A percentile compares a stretch with the other conserved stretches of the same genome.
These are phyloP conservation scores for Phialophora verrucosa DNA, from an alignment of 2,329 filamentous ascomycete genomes.

Conservation along the genomic window DNA sequence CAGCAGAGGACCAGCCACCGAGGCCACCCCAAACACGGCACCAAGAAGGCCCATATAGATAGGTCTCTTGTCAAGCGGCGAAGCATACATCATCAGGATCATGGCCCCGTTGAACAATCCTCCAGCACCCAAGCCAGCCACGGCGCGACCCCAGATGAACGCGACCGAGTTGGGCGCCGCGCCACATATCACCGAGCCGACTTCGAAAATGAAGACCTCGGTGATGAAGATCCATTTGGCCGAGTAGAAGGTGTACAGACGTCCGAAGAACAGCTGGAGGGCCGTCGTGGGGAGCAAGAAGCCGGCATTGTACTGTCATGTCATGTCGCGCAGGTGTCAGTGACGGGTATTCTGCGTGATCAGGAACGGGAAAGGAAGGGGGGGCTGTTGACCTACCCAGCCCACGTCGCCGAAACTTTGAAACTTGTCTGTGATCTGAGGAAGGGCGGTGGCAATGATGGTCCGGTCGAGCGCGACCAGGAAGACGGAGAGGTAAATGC, in stretches of 20 bases:
- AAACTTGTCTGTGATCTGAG: conserved; percentile 56
- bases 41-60: conserved; percentile 36
- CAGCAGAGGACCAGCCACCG: conserved; percentile 50
- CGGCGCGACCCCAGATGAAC: conserved; percentile 50
- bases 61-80: conserved; percentile 41
- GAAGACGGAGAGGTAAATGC: conserved; percentile 18
- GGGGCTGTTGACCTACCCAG: conserved; percentile 56
- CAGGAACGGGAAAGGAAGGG: conserved; percentile 46
- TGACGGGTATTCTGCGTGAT: background rate
- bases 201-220: conserved; percentile 50
- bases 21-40: conserved; percentile 44
- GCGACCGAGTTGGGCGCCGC: conserved; percentile 48
- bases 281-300: conserved; percentile 28
- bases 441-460: conserved; percentile 55
- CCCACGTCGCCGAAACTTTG: conserved; percentile 54
- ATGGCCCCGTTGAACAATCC: conserved; percentile 49
- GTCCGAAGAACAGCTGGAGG: conserved; percentile 53
- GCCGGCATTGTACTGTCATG: conserved; percentile 15
- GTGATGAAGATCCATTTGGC: conserved; percentile 53
- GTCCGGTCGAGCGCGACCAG: conserved; percentile 32
- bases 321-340: background rate
- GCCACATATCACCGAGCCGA: conserved; percentile 50
- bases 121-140: conserved; percentile 49
- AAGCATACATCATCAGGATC: conserved; percentile 40
- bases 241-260: conserved; percentile 52